Conservation (phyloP, 1,284 basidiomycete genomes). For the Thecaphora thlaspeos region DNA sequence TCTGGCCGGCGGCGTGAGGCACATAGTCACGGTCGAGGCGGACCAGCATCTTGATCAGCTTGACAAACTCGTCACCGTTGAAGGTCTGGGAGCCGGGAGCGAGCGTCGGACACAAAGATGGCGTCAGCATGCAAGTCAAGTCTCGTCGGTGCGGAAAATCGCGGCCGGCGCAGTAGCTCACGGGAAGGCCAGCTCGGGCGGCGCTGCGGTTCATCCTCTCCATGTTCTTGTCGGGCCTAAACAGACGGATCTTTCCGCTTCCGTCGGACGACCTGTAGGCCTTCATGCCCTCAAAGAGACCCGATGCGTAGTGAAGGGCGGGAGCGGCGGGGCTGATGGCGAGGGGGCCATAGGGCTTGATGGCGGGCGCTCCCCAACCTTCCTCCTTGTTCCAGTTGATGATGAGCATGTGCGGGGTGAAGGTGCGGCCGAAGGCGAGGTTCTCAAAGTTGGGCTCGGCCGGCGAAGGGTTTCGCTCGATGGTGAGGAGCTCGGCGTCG, state of each 20-base stretch:
- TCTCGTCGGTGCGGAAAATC: no score
- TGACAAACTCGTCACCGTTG: constrained; percentile 37
- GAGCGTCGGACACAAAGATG: no score
- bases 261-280: constrained; percentile 36
- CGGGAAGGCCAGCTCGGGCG: constrained; percentile 29
- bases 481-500: constrained; percentile 32
- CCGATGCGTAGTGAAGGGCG: constrained; percentile 35
- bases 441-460: constrained; percentile 50
- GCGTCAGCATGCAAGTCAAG: no score
- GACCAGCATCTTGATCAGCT: constrained; percentile 37
- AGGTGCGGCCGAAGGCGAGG: constrained; percentile 62
- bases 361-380: constrained; percentile 80
- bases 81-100: constrained; percentile 9
- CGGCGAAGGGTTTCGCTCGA: constrained; percentile 25
- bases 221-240: constrained; percentile 44
- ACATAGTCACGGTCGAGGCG: constrained; percentile 31
- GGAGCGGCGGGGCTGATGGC: constrained; percentile 34
- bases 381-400: constrained; percentile 72
- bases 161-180: no score
- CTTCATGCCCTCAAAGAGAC: constrained; percentile 43
- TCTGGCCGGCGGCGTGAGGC: constrained; percentile 28
- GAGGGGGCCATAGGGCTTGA: constrained; percentile 67
- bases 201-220: constrained; percentile 43
- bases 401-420: constrained; percentile 86
- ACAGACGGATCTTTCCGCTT: constrained; percentile 36